Evolutionary conservation across 2,329 filamentous ascomycete species (phyloP), one percentile per base, ranked within the genome.

Genomic region (Ascocoryne sarcoides): DNA sequence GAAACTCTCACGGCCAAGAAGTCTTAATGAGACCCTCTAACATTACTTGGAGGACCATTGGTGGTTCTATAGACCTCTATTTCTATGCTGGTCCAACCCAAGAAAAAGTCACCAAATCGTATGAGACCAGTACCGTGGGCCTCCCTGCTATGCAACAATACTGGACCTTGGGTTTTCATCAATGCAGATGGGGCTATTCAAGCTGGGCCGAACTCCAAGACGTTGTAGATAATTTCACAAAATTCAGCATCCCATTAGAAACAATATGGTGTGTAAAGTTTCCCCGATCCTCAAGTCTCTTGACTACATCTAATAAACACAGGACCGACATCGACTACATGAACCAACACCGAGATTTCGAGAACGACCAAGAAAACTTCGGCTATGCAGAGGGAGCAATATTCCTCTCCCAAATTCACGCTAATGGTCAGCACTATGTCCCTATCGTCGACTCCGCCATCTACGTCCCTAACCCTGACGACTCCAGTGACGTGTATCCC

Each of bases 171-270:
- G 87, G 87, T 1, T 90, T 73, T 57, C 86, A 93, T 49, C 85
- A 93, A 58, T 90, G 84, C 52, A 73, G 84, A 44, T 92, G 85
- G 79, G 86, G 85, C 1, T 92, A 92, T 58, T 65, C 71, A 29
- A 86, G 84, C 52, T 87, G 82, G 76, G 73, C 75, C 1, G 69
- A 76, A 19, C 56, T 86, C 3, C 71, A 81, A 47, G 73, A 77
- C 36, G 79, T 85, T 1, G 71, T 85, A 4, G 72, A 75, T 44
- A 79, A 76, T 58, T 85, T 84, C 61, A 73, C 70, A 26, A 66
- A 68, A 36, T 73, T 75, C 30, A 63, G 67, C 12, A 85, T 88
- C 41, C 81, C 82, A 1, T 65, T 87, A 1, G 83, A 88, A 58
- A 82, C 79, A 2, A 79, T 86, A 60, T 85, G 80, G 80, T n/a